These are phyloP conservation scores for Fusarium siculi DNA, from an alignment of 2,329 filamentous ascomycete species.

Conservation along the genomic window DNA sequence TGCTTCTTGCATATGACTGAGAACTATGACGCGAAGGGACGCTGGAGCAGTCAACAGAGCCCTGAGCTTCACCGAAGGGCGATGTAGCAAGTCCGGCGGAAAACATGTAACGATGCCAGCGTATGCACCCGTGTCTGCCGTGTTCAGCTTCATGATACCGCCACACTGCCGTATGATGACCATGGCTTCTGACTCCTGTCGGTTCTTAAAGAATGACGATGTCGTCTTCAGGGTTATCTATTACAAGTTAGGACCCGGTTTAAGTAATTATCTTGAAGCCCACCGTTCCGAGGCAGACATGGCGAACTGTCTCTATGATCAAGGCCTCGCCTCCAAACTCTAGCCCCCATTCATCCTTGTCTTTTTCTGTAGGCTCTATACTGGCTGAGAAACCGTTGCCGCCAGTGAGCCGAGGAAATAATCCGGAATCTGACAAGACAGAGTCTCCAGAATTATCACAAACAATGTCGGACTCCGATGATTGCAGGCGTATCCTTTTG, in stretches of 20 bases:
- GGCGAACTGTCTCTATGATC: not conserved
- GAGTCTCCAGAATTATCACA: accelerated
- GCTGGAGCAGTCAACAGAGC: not conserved
- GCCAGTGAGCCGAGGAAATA: accelerated
- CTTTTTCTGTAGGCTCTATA: accelerated
- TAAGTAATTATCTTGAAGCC: accelerated
- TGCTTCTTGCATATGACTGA: not conserved
- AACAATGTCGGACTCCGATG: accelerated
- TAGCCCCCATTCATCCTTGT: accelerated
- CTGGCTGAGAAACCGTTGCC: accelerated
- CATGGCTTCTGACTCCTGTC: not conserved
- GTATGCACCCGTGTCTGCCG: not conserved
- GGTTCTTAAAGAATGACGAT: not conserved
- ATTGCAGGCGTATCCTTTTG: not conserved
- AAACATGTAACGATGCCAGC: not conserved
- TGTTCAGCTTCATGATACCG: not conserved
- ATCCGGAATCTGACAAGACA: not conserved
- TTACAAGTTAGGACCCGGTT: accelerated
- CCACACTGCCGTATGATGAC: not conserved
- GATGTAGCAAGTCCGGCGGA: not conserved
- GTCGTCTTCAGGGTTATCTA: not conserved
- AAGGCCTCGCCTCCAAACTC: accelerated
- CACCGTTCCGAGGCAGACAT: not conserved
- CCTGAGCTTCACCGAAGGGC: not conserved
- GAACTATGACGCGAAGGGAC: not conserved